Base-by-base conservation (phyloP, 306 rosid species). In the Lathyrus aphaca region DNA sequence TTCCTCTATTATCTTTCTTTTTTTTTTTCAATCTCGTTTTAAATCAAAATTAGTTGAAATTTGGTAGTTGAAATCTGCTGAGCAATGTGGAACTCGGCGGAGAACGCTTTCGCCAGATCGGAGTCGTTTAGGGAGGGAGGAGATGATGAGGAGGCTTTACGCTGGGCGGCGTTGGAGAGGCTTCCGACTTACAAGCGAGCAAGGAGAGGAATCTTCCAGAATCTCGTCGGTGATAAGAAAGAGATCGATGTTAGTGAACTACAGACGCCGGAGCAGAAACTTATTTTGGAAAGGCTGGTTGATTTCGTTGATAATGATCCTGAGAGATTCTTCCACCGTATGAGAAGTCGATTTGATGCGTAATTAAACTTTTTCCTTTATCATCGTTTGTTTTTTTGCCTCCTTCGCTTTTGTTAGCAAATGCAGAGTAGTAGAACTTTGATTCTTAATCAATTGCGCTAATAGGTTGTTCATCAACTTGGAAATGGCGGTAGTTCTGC, bases 161-260 rank as follows among this genome's bases (percentile, higher is more conserved):
- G 93, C 46, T 95, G 99, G 99, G 99, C 97, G 10, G 99, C 97
- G 54, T 78, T 95, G 10, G 93, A 95, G 88, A 78, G 97, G 68
- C 77, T 95, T 10, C 97, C 99, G 1, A 95, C 99, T 0, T 95
- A 95, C 63, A 17, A 74, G 38, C 78, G 99, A n/a, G 91, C 83
- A 0, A 83, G 99, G 1, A 81, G 95, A 44, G 97, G 97, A 44
- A 89, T 95, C 64, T 95, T 95, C 69, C 85, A 53, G 83, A 72
- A 89, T 64, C 63, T 87, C 5, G 77, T 62, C 13, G 99, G 99
- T 13, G 91, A 84, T 18, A 11, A 50, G 25, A 84, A 71, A 72
- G 96, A 91, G 82, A 65, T 95, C 58, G 91, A 89, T 23, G 95
- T 95, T 10, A 37, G 66, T 8, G 86, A 87, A 66, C 92, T 95